Evolutionary conservation across 805 yeast genomes (phyloP), one percentile per base, ranked within the genome.

Genomic region (Yarrowia porcina): DNA sequence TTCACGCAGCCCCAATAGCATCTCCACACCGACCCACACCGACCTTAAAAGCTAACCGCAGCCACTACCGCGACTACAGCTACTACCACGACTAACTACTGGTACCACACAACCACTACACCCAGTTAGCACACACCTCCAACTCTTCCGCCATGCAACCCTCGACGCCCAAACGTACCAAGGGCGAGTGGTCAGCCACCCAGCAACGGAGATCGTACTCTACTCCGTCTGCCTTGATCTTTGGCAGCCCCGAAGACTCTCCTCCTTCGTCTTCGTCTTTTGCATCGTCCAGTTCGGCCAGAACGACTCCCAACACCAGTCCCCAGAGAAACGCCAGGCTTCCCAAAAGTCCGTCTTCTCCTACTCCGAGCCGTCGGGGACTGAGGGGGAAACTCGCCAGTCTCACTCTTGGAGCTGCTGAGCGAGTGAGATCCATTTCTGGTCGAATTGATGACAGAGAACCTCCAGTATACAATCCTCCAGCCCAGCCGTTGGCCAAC

Each of bases 341-440:
- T 12, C 49, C 61, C 49, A 27, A 39, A 15, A 56, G 49, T 13
- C 61, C 61, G 38, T 41, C 49, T n/a, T 38, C 61, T 15, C 61
- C 61, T 5, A 56, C 61, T 12, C 61, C 61, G 6, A 35, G 25
- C 9, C 20, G 49, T 12, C 36, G 61, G n/a, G 61, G 61, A 7
- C 47, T 56, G 8, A 20, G 61, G n/a, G 61, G 61, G 12, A 56
- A 56, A 17, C 61, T 56, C 3, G 61, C 61, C n/a, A 39, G 49
- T 18, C 49, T 56, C 36, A 56, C 61, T 15, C 61, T 56, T 4
- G 49, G 61, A 1, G 61, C 61, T 15, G 61, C 61, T 12, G 61
- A 56, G 30, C 47, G 61, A 11, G 39, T 56, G 49, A n/a, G 61
- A 18, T 39, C 49, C n/a, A 56, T 56, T 30, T 56, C 61, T 15